A percentile compares a stretch with the other conserved stretches of the same genome.
Evolutionary conservation across 805 yeast species (phyloP).

Genomic region (Ogataea pini): DNA sequence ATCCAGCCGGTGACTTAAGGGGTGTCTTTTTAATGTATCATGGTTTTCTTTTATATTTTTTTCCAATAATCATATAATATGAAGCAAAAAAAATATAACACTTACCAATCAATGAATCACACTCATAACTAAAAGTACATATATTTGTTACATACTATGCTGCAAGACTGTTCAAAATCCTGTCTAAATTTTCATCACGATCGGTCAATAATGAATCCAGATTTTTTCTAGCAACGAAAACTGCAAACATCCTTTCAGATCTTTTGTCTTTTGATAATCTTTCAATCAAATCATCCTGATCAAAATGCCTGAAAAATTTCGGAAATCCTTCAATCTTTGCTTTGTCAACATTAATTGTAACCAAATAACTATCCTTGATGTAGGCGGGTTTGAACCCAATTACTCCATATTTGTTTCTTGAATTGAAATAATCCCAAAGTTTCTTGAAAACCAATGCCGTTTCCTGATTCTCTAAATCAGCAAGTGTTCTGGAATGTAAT

Average conservation of each 20-base stretch:
- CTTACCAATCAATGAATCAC: conserved; percentile 8
- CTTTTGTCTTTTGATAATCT: conserved; percentile 12
- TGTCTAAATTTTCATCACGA: conserved; percentile 15
- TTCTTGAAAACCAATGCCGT: conserved; percentile 30
- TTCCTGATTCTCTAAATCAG: conserved; percentile 30
- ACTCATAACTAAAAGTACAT: conserved; percentile 15
- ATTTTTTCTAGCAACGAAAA: conserved; percentile 32
- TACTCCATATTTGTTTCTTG: conserved; percentile 58
- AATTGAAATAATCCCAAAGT: conserved; percentile 47
- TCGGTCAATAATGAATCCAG: conserved; percentile 15
- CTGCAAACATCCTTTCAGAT: conserved; percentile 26
- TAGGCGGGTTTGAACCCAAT: conserved; percentile 48
- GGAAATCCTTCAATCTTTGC: conserved; percentile 18
- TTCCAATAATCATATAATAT: conserved; percentile 19
- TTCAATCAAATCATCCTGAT: conserved; percentile 18
- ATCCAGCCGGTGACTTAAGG: conserved; percentile 8
- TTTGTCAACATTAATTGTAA: conserved; percentile 32
- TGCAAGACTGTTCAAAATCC: conserved; percentile 20
- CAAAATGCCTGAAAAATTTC: conserved; percentile 23
- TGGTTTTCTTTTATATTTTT: conserved; percentile 16
- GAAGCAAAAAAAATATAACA: conserved; percentile 17
- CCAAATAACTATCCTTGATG: conserved; percentile 65
- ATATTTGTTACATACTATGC: conserved; percentile 8
- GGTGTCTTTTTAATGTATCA: conserved; percentile 19
- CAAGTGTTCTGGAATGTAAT: conserved; percentile 17